Evolutionary conservation across 805 yeast genomes (phyloP), one percentile per base, ranked within the genome.

Genomic region (Candida manassasensis): DNA sequence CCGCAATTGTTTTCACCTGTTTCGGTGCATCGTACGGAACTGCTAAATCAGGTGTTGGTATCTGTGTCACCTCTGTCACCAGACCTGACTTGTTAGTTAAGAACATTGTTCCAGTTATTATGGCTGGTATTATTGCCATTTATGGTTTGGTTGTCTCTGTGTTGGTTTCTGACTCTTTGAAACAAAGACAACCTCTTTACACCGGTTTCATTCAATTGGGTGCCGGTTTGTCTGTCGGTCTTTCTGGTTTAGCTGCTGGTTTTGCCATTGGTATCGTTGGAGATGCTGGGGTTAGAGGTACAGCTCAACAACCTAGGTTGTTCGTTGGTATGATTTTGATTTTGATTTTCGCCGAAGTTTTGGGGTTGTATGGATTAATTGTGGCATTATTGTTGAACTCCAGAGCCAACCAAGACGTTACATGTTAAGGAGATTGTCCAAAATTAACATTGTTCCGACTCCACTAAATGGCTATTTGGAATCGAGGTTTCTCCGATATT

Each of bases 121-220:
- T 90, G 97, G 97, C 97, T 47, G 98, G 98, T 90, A 90, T 90
- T 60, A 88, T 90, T 71, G 96, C 97, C 70, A 89, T 90, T 71
- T 90, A 90, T 64, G 98, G 98, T 40, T 73, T 90, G 59, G 97
- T 90, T 45, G 97, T 90, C 41, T 84, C 96, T 17, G 98, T 90
- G 46, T 77, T 90, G 61, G 90, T 90, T 45, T 83, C 96, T 37
- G 93, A 85, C 54, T 80, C 90, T 35, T 77, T 90, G 55, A 79
- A 79, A 56, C 97, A 89, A 69, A 73, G 77, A 53, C 96, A 89
- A 69, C 94, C 97, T 39, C 73, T 90, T 48, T 90, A 85, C 74
- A 87, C 96, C 43, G 97, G 97, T 49, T 90, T 90, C 75, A 88
- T 90, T 67, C 98, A 90, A 73, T 75, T 90, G 56, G 97, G 96